A percentile compares a stretch with the other conserved stretches of the same genome.
phyloP scores from a whole-genome alignment of 2,329 filamentous ascomycete genomes.

The Stachybotrys elegans region DNA sequence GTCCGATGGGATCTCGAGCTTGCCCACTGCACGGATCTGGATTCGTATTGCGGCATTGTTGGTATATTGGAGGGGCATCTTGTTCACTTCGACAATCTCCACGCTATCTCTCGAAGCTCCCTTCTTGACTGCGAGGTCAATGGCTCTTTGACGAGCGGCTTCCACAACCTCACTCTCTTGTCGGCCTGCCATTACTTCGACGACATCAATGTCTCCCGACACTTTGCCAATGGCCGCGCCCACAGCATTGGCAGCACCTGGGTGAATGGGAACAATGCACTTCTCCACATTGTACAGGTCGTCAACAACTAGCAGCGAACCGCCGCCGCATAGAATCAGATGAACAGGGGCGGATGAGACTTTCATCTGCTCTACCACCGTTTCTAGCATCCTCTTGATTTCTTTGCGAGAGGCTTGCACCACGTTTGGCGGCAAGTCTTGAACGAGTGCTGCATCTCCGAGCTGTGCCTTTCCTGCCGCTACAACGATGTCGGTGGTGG shows the following conservation, averaged over 20 bases:
- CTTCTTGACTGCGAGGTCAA: constrained; percentile 23
- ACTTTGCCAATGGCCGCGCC: constrained; percentile 55
- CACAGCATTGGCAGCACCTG: constrained; percentile 55
- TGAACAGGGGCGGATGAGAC: constrained; percentile 46
- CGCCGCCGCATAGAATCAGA: constrained; percentile 53
- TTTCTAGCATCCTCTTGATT: constrained; percentile 43
- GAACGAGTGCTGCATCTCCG: constrained; percentile 23
- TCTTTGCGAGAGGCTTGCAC: constrained; percentile 20
- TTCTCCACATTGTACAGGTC: constrained; percentile 43
- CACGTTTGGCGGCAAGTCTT: constrained; percentile 13
- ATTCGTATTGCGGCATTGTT: constrained; percentile 28
- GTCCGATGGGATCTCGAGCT: constrained; percentile 22
- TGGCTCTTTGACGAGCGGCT: constrained; percentile 30
- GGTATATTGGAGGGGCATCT: constrained; percentile 31
- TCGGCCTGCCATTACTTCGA: constrained; percentile 38
- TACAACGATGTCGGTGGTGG: constrained; percentile 48
- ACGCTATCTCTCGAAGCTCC: constrained; percentile 27
- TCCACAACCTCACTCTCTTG: constrained; percentile 31
- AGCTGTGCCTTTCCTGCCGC: constrained; percentile 25
- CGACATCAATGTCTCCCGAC: constrained; percentile 45
- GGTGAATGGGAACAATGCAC: constrained; percentile 44
- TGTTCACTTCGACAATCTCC: constrained; percentile 40
- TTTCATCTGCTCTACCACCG: constrained; percentile 51
- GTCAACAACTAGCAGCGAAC: constrained; percentile 45
- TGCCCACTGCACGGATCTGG: constrained; percentile 28